phyloP scores from a whole-genome alignment of 495 filamentous ascomycete genomes.

The Oleoguttula mirabilis region DNA sequence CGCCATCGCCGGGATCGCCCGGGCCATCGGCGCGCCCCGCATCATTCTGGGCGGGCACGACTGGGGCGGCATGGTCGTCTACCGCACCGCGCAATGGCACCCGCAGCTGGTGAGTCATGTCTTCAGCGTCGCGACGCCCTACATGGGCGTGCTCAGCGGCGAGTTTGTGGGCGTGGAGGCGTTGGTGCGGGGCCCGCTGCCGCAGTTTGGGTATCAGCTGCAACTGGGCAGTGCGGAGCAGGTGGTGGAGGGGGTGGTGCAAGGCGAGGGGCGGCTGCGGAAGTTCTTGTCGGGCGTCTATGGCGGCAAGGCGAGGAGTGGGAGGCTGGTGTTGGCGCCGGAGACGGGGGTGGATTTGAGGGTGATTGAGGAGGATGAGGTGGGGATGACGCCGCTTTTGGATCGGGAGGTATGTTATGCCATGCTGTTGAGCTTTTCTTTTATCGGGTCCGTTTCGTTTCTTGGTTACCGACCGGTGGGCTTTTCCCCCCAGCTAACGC shows the following conservation, averaged over 20 bases:
- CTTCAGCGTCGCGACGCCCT: conserved; percentile 72
- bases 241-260: conserved; percentile 17
- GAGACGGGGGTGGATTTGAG: conserved; percentile 45
- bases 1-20: conserved; percentile 55
- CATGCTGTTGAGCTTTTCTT: not conserved
- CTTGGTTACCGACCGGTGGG: too few relatives aligned
- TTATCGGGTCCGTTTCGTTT: not conserved
- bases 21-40: conserved; percentile 41
- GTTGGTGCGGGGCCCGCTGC: conserved; percentile 42
- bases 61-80: conserved; percentile 53
- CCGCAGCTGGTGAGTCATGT: conserved; percentile 59
- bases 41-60: conserved; percentile 78
- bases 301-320: conserved; percentile 45
- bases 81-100: conserved; percentile 56
- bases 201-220: conserved; percentile 75
- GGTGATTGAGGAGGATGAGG: conserved; percentile 36
- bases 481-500: too few relatives aligned
- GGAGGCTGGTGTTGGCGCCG: conserved; percentile 42
- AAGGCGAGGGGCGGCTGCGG: conserved; percentile 55
- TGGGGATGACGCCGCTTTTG: conserved; percentile 41
- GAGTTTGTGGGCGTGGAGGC: conserved; percentile 41
- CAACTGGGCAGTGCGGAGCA: conserved; percentile 41
- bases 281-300: conserved; percentile 59
- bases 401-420: conserved; percentile 46
- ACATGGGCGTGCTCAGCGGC: conserved; percentile 37